Conservation (phyloP, 805 yeast genomes). For the Schizosaccharomyces octosporus region DNA sequence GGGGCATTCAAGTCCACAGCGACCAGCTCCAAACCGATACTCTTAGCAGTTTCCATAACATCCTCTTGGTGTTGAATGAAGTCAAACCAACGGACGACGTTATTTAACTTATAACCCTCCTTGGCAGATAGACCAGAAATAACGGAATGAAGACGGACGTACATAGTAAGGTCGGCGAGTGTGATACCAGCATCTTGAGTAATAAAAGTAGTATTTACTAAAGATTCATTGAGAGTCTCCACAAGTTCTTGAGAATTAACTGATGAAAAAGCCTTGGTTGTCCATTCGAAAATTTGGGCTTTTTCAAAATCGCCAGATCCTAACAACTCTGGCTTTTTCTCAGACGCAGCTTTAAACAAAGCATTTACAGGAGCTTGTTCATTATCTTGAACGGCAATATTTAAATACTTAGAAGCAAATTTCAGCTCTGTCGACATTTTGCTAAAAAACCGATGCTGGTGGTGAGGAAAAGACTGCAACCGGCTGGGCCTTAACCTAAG, state of each 20-base stretch:
- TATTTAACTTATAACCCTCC: slow-evolving; percentile 31
- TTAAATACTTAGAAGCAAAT: not conserved
- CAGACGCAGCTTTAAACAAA: not conserved
- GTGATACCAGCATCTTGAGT: slow-evolving; percentile 11
- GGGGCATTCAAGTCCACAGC: slow-evolving; percentile 43
- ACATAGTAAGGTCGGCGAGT: slow-evolving; percentile 45
- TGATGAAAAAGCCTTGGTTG: not conserved
- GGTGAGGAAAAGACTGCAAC: not conserved
- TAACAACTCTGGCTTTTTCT: not conserved
- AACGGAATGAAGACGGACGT: slow-evolving; percentile 25
- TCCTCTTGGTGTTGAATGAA: slow-evolving; percentile 41
- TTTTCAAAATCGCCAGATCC: not conserved
- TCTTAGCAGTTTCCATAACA: slow-evolving; percentile 26
- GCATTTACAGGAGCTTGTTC: not conserved
- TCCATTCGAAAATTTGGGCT: not conserved
- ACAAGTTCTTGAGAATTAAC: not conserved
- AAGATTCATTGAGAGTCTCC: not conserved
- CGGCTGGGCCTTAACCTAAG: too few relatives aligned
- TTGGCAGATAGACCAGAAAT: slow-evolving; percentile 14
- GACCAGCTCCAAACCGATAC: slow-evolving; percentile 29
- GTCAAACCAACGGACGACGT: slow-evolving; percentile 80
- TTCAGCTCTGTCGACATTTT: not conserved
- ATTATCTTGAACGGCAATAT: not conserved
- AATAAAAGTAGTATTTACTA: not conserved
- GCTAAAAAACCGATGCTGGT: not conserved